Base-by-base conservation (phyloP, 371 early-diverging fungal species). In the Lichtheimia hyalospora region DNA sequence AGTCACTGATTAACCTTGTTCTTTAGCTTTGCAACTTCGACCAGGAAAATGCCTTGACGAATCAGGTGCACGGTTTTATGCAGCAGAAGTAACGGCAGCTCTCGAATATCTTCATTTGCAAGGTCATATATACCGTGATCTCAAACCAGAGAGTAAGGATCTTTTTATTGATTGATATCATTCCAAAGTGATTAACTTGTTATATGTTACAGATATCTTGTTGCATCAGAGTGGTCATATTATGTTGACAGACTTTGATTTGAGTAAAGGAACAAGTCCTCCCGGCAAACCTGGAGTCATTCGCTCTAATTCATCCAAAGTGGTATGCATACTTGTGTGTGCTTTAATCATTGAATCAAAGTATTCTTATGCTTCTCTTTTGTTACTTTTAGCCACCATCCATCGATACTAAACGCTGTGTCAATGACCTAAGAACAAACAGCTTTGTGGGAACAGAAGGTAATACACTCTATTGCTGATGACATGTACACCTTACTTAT, bases 371-470 rank as follows among this genome's bases (percentile, higher is more conserved):
- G 43, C n/a, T n/a, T n/a, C n/a, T 61, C 55, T 13, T 58, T 20
- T 34, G 16, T 58, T 18, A 1, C 44, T 50, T 40, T 16, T 49
- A 81, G 77, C 84, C 84, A 6, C 84, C 84, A 25, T 73, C 79
- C 23, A 81, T 96, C 54, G 92, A 96, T 71, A 96, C 97, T 14
- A 89, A 89, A 54, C 79, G 89, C 6, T 96, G 95, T 70, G 94
- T 92, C 34, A 87, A 89, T 49, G 82, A 85, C 54, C 68, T 95
- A 46, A 77, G 97, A 61, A 95, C 97, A 14, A 96, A 96, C 77
- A 94, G 95, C 49, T 96, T 97, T 85, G 97, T 96, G 12, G 98
- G 97, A 2, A 97, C 98, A 6, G 96, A 96, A 74, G 86, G 86
- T 85, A 74, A n/a, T 23, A 52, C 25, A 10, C 3, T 15, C 28